These are phyloP conservation scores for Ophiocytium majus DNA, from an alignment of 352 stramenopile species.

Conservation along the genomic window DNA sequence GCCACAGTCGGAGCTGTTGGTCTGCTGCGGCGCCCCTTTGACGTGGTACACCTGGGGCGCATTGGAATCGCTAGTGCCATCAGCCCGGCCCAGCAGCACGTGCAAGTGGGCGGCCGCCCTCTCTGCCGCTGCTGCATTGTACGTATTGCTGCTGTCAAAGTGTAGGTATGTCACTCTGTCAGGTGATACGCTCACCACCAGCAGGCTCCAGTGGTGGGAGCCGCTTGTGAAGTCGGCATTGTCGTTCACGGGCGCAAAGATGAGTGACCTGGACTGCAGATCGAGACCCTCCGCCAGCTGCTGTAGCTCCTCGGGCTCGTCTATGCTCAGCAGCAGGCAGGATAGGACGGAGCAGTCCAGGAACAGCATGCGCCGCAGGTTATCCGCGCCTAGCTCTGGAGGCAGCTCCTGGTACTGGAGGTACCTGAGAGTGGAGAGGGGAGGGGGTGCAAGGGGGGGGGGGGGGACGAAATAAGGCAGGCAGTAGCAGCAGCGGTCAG, in stretches of 20 bases:
- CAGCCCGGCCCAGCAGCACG: constrained; percentile 20
- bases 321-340: constrained; percentile 19
- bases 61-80: too few species aligned
- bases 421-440: constrained; percentile 1
- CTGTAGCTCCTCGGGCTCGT: constrained; percentile 45
- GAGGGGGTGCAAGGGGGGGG: not conserved
- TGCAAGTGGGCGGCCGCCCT: constrained; percentile 36
- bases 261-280: constrained; percentile 21
- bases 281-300: constrained; percentile 39
- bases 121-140: constrained; percentile 29
- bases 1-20: constrained; percentile 54
- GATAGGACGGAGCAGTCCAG: not conserved
- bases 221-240: constrained; percentile 25
- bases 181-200: constrained; percentile 13
- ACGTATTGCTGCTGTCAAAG: constrained; percentile 36
- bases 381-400: not conserved
- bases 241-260: constrained; percentile 56
- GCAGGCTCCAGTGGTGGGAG: constrained; percentile 50
- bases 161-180: constrained; percentile 31
- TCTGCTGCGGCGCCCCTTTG: constrained; percentile 41
- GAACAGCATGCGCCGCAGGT: not conserved
- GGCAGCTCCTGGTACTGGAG: not conserved
- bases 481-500: not conserved
- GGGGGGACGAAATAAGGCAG: not conserved
- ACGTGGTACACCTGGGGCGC: constrained; percentile 27